These are phyloP conservation scores for Lentinula boryana DNA, from an alignment of 768 basidiomycete species.

Conservation along the genomic window DNA sequence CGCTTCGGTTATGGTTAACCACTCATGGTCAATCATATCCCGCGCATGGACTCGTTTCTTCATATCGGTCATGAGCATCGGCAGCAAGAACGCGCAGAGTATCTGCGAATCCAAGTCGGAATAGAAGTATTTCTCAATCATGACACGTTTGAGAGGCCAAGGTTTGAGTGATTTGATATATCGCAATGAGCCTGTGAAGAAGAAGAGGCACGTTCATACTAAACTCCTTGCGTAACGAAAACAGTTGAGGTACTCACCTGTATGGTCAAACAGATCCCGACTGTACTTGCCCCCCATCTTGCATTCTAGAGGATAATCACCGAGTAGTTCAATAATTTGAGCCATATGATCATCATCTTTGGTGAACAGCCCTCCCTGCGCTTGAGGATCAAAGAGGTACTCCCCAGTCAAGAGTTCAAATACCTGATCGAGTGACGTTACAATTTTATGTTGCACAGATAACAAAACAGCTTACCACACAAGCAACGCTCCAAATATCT, in stretches of 20 bases:
- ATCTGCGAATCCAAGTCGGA: slow-evolving; percentile 47
- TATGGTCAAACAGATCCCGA: slow-evolving; percentile 76
- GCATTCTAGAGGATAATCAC: slow-evolving; percentile 64
- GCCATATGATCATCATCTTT: slow-evolving; percentile 97
- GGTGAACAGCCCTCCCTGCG: slow-evolving; percentile 72
- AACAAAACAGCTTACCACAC: slow-evolving; percentile 48
- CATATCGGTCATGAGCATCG: slow-evolving; percentile 72
- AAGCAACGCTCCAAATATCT: slow-evolving; percentile 91
- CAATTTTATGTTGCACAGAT: not conserved
- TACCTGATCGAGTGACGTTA: slow-evolving; percentile 30
- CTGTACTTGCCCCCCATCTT: slow-evolving; percentile 85
- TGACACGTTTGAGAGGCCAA: slow-evolving; percentile 79
- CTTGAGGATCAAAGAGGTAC: slow-evolving; percentile 87
- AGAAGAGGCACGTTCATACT: not conserved
- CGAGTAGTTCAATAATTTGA: slow-evolving; percentile 88
- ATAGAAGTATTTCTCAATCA: slow-evolving; percentile 86
- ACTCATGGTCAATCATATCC: slow-evolving; percentile 70
- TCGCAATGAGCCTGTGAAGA: slow-evolving; percentile 49
- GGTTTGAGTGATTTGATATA: slow-evolving; percentile 72
- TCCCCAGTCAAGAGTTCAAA: slow-evolving; percentile 92
- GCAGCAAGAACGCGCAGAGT: slow-evolving; percentile 63
- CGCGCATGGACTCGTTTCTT: slow-evolving; percentile 62
- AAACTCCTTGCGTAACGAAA: not conserved
- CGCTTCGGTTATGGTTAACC: slow-evolving; percentile 46
- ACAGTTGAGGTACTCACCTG: slow-evolving; percentile 35